phyloP scores from a whole-genome alignment of 2,329 filamentous ascomycete genomes.

The Clarireedia sp. region DNA sequence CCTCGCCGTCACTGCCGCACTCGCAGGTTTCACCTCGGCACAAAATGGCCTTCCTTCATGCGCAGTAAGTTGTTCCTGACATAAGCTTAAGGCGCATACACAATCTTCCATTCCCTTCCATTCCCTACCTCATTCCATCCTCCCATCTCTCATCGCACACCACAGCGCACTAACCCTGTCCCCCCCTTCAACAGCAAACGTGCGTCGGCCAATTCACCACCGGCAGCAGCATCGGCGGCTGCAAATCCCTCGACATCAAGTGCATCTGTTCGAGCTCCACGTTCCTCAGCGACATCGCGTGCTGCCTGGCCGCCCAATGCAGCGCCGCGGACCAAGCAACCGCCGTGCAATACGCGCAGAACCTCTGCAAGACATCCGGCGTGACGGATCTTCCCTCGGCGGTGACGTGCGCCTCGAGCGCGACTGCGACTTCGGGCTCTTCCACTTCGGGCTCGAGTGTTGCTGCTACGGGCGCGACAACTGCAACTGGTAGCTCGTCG shows the following conservation, averaged over 20 bases:
- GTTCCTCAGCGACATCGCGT: slow-evolving; percentile 41
- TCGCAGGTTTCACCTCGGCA: slow-evolving; percentile 45
- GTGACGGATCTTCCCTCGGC: slow-evolving; percentile 26
- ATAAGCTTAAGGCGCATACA: background rate
- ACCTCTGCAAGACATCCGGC: slow-evolving; percentile 29
- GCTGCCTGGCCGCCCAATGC: slow-evolving; percentile 42
- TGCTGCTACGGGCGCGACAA: background rate
- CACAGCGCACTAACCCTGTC: background rate
- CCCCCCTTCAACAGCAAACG: slow-evolving; percentile 18
- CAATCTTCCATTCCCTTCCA: no score
- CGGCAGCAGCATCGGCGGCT: slow-evolving; percentile 35
- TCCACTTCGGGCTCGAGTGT: slow-evolving; percentile 1
- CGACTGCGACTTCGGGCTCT: background rate
- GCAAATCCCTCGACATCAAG: slow-evolving; percentile 33
- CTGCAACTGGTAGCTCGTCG: background rate
- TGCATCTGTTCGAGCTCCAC: slow-evolving; percentile 41
- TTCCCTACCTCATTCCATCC: background rate
- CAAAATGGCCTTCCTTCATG: slow-evolving; percentile 43
- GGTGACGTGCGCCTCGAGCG: slow-evolving; percentile 14
- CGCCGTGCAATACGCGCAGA: slow-evolving; percentile 29
- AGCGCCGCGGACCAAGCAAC: slow-evolving; percentile 31
- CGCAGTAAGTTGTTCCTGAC: slow-evolving; percentile 40
- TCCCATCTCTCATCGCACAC: background rate
- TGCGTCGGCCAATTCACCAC: slow-evolving; percentile 31
- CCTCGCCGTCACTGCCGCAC: slow-evolving; percentile 40